Percentiles rank a stretch among this genome's conserved stretches.
These are phyloP conservation scores for Ascochyta clinopodiicola DNA, from an alignment of 2,329 filamentous ascomycete genomes.

Conservation along the genomic window DNA sequence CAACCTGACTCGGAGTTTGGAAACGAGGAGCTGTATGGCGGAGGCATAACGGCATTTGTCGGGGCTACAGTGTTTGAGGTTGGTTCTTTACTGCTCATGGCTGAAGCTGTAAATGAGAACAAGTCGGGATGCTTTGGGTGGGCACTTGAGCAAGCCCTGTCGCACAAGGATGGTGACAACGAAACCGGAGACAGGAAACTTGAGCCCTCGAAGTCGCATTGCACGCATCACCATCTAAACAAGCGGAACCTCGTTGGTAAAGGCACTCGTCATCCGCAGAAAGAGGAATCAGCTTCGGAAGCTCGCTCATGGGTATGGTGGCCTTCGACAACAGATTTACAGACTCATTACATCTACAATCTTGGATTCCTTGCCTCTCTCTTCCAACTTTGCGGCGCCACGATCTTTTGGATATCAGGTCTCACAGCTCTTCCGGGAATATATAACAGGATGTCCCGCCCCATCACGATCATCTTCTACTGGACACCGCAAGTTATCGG, in stretches of 20 bases:
- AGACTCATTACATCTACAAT: slow-evolving; percentile 66
- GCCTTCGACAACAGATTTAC: slow-evolving; percentile 63
- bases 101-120: slow-evolving; percentile 74
- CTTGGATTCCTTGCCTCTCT: slow-evolving; percentile 68
- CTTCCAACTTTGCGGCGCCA: slow-evolving; percentile 64
- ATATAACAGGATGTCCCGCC: slow-evolving; percentile 56
- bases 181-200: slow-evolving; percentile 4
- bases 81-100: slow-evolving; percentile 67
- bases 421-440: slow-evolving; percentile 67
- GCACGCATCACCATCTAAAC: slow-evolving; percentile 48
- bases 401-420: slow-evolving; percentile 69
- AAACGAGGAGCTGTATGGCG: slow-evolving; percentile 60
- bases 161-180: slow-evolving; percentile 30
- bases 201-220: slow-evolving; percentile 26
- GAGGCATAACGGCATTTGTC: slow-evolving; percentile 69
- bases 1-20: slow-evolving; percentile 61
- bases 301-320: slow-evolving; percentile 63
- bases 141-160: slow-evolving; percentile 64
- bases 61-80: slow-evolving; percentile 72
- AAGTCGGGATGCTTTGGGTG: slow-evolving; percentile 71
- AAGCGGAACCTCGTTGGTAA: slow-evolving; percentile 40
- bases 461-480: slow-evolving; percentile 61
- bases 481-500: slow-evolving; percentile 70
- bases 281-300: not conserved
- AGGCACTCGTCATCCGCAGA: not conserved